phyloP scores from a whole-genome alignment of 2,329 filamentous ascomycete genomes.

The Cladophialophora immunda region DNA sequence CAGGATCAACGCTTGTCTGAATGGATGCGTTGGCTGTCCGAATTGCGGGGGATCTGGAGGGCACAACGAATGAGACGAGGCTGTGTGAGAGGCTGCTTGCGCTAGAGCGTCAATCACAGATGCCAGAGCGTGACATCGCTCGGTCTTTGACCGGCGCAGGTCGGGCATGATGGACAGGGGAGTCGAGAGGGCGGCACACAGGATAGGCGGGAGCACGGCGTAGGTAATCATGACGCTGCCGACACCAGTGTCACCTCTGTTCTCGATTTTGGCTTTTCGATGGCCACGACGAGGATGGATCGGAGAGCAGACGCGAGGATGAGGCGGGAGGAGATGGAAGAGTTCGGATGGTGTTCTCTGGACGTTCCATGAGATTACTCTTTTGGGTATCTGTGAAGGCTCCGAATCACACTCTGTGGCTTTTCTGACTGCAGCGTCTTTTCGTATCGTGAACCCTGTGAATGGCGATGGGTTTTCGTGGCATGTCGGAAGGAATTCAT shows the following conservation, averaged over 20 bases:
- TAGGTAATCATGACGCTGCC: background rate
- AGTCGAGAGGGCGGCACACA: background rate
- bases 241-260: background rate
- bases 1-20: background rate
- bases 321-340: conserved; percentile 4
- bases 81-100: background rate
- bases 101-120: conserved; percentile 1
- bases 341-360: conserved; percentile 18
- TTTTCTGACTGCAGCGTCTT: background rate
- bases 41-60: conserved; percentile 14
- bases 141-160: conserved; percentile 19
- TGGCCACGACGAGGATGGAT: conserved; percentile 14
- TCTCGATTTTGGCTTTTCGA: conserved; percentile 1
- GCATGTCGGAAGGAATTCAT: background rate
- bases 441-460: background rate
- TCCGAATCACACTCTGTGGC: conserved; percentile 6
- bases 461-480: background rate
- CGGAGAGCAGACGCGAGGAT: background rate
- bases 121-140: conserved; percentile 29
- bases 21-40: background rate
- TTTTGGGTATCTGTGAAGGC: conserved; percentile 2
- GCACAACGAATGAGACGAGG: conserved; percentile 27
- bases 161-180: background rate
- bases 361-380: conserved; percentile 14
- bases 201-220: background rate